phyloP scores from a whole-genome alignment of 2,329 filamentous ascomycete genomes.

The Pezicula rhizophila region DNA sequence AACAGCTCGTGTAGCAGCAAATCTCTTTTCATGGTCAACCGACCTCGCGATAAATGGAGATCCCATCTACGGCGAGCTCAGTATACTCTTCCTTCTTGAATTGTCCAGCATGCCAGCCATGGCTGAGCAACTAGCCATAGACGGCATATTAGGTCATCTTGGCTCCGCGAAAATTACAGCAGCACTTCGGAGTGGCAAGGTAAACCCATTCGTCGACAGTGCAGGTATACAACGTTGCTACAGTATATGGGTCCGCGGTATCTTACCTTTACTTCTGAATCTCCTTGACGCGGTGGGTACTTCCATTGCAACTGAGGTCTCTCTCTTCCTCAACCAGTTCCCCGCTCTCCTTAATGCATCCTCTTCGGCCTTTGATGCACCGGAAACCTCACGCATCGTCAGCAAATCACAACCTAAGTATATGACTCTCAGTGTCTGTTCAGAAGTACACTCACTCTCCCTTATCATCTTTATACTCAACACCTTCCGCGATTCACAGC shows the following conservation, averaged over 20 bases:
- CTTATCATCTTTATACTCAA: conserved; percentile 65
- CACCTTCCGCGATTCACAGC: conserved; percentile 51
- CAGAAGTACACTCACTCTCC: conserved; percentile 73
- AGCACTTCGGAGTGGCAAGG: conserved; percentile 64
- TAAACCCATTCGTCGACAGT: conserved; percentile 73
- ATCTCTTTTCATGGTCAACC: conserved; percentile 91
- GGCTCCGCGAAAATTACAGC: conserved; percentile 73
- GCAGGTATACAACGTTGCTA: conserved; percentile 68
- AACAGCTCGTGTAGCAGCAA: conserved; percentile 73
- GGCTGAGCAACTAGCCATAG: conserved; percentile 84
- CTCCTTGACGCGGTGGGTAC: conserved; percentile 75
- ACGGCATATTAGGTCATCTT: conserved; percentile 75
- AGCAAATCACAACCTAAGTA: conserved; percentile 46
- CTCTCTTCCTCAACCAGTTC: conserved; percentile 85
- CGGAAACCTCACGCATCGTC: conserved; percentile 45
- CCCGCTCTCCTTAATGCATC: conserved; percentile 70
- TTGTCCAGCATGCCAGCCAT: conserved; percentile 75
- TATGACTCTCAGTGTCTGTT: conserved; percentile 66
- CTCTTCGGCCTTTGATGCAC: conserved; percentile 63
- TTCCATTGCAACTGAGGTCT: conserved; percentile 77
- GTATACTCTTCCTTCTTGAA: conserved; percentile 80
- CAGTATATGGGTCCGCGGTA: conserved; percentile 81
- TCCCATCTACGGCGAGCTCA: conserved; percentile 90
- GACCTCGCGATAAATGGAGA: conserved; percentile 71
- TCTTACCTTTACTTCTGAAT: conserved; percentile 85